phyloP scores from a whole-genome alignment of 2,329 filamentous ascomycete genomes.

The Scleromitrula shiraiana region DNA sequence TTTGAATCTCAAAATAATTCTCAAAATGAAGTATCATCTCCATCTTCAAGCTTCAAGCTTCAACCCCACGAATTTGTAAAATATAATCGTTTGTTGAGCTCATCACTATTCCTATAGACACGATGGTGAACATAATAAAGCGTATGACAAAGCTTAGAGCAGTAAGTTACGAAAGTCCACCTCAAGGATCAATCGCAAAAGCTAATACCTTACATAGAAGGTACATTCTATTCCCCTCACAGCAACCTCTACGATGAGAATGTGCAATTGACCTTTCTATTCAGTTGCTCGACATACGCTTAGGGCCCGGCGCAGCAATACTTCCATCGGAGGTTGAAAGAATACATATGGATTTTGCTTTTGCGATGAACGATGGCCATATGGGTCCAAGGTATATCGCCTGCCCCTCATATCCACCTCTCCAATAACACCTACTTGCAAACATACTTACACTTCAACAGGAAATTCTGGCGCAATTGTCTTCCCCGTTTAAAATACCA shows the following conservation, averaged over 20 bases:
- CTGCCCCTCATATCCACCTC: conserved; percentile 10
- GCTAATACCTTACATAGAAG: conserved; percentile 32
- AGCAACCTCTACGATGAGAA: background rate
- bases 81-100: background rate
- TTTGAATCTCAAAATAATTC: conserved; percentile 11
- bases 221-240: conserved; percentile 28
- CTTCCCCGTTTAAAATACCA: conserved; percentile 88
- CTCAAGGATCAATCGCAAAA: background rate
- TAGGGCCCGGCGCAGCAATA: conserved; percentile 75
- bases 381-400: conserved; percentile 57
- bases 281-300: conserved; percentile 66
- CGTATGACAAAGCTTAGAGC: conserved; percentile 67
- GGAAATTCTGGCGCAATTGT: conserved; percentile 81
- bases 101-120: conserved; percentile 15
- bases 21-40: conserved; percentile 1
- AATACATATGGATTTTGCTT: conserved; percentile 67
- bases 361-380: conserved; percentile 55
- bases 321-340: conserved; percentile 68
- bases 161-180: conserved; percentile 44
- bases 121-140: conserved; percentile 51
- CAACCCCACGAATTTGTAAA: conserved; percentile 3
- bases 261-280: conserved; percentile 18
- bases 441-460: conserved; percentile 32
- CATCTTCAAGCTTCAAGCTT: too few relatives aligned
- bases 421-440: conserved; percentile 7